phyloP scores from a whole-genome alignment of 305 asterid species.

The Fraxinus xanthoxyloides region DNA sequence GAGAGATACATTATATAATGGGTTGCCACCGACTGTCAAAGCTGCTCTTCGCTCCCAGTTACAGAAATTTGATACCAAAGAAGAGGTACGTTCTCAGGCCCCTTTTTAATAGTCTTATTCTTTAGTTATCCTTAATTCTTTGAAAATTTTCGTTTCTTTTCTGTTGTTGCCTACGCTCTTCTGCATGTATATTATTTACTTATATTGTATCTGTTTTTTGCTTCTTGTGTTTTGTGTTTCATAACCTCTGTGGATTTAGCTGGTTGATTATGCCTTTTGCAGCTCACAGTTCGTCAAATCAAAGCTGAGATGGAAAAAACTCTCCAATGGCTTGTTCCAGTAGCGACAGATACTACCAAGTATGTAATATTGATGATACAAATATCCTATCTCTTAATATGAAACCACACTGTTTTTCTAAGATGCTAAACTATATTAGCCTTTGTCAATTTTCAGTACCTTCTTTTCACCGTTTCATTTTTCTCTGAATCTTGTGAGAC shows the following conservation, averaged over 20 bases:
- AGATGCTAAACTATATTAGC: background rate
- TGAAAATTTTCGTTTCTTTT: background rate
- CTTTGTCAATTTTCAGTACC: background rate
- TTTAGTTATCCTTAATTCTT: background rate
- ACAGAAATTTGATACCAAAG: conserved; percentile 48
- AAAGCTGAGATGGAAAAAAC: conserved; percentile 94
- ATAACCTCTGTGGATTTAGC: conserved; percentile 15
- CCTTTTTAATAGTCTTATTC: conserved; percentile 5
- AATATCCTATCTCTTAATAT: background rate
- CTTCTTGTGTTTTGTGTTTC: background rate
- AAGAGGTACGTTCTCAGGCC: conserved; percentile 48
- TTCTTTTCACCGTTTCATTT: background rate
- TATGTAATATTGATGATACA: conserved; percentile 27
- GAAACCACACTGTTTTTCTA: background rate
- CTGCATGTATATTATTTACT: background rate
- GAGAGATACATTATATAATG: conserved; percentile 86
- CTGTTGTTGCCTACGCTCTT: background rate
- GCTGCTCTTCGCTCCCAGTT: conserved; percentile 70
- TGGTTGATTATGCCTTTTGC: conserved; percentile 31
- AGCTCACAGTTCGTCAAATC: conserved; percentile 80
- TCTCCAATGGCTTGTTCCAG: conserved; percentile 95
- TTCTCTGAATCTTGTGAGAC: background rate
- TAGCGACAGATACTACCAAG: conserved; percentile 93
- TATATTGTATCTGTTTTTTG: background rate
- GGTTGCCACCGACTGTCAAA: conserved; percentile 79